These are phyloP conservation scores for Quercus mongolica DNA, from an alignment of 306 rosid genomes.

Conservation along the genomic window DNA sequence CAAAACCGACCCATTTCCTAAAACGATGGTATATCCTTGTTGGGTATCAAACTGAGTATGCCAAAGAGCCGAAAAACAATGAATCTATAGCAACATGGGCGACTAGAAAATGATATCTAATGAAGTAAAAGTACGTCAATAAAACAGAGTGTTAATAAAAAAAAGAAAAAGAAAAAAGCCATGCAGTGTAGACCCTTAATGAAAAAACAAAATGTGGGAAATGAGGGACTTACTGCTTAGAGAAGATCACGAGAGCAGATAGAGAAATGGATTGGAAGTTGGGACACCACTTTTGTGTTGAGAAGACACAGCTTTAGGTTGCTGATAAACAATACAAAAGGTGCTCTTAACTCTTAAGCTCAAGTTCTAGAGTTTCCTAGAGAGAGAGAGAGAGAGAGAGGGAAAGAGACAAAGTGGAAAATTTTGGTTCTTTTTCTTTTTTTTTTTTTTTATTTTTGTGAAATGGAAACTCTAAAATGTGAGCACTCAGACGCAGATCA, in stretches of 20 bases:
- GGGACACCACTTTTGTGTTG: neutral
- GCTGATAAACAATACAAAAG: conserved; percentile 11
- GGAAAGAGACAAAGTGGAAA: too few relatives aligned
- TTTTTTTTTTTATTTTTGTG: neutral
- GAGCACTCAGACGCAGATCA: neutral
- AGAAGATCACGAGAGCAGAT: neutral
- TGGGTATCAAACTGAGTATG: neutral
- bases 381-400: neutral
- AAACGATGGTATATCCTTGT: neutral
- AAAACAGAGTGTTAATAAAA: neutral
- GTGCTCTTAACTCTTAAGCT: neutral
- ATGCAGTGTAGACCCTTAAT: neutral
- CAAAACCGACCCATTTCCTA: neutral
- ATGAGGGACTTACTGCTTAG: neutral
- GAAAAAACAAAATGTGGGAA: conserved; percentile 2
- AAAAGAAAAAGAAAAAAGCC: neutral
- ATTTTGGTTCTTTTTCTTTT: too few relatives aligned
- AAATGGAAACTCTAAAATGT: neutral
- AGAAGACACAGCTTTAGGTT: neutral
- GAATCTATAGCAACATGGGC: neutral
- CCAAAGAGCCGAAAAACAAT: neutral
- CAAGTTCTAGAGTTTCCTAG: conserved; percentile 39
- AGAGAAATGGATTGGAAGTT: neutral
- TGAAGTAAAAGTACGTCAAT: too few relatives aligned
- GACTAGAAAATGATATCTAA: neutral